Conservation (phyloP, 2,329 filamentous ascomycete genomes). For the Fusarium stilboides region DNA sequence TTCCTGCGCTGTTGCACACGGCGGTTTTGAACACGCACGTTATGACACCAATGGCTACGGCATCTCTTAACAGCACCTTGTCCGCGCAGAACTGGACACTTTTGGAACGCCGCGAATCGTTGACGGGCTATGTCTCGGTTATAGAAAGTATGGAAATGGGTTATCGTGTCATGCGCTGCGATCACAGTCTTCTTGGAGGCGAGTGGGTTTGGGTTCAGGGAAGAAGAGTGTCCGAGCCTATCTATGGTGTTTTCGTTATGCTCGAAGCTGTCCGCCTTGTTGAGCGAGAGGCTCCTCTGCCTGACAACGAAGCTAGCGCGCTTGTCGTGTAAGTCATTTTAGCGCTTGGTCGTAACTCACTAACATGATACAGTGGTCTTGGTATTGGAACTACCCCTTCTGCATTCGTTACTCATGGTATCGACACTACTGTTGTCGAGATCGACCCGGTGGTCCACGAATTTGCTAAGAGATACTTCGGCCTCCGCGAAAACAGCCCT, state of each 20-base stretch:
- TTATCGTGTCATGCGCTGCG: slow-evolving; percentile 89
- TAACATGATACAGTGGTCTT: slow-evolving; percentile 73
- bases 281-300: slow-evolving; percentile 67
- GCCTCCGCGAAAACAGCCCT: slow-evolving; percentile 81
- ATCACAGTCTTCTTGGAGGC: slow-evolving; percentile 93
- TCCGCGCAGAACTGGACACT: slow-evolving; percentile 78
- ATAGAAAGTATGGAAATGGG: slow-evolving; percentile 79
- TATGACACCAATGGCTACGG: slow-evolving; percentile 71
- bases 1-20: slow-evolving; percentile 82
- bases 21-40: slow-evolving; percentile 82
- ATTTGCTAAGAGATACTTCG: slow-evolving; percentile 87
- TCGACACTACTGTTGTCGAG: slow-evolving; percentile 94
- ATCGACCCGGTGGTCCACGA: slow-evolving; percentile 92
- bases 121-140: slow-evolving; percentile 94
- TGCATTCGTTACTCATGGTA: slow-evolving; percentile 87
- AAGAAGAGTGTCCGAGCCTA: slow-evolving; percentile 80
- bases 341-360: neutral
- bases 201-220: slow-evolving; percentile 80
- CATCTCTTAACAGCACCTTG: slow-evolving; percentile 76
- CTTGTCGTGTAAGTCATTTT: slow-evolving; percentile 80
- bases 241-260: slow-evolving; percentile 97
- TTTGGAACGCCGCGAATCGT: slow-evolving; percentile 85
- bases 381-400: slow-evolving; percentile 94
- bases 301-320: slow-evolving; percentile 80
- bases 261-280: slow-evolving; percentile 91